These are phyloP conservation scores for Phytophthora citrophthora DNA, from an alignment of 352 stramenopile species.

Conservation along the genomic window DNA sequence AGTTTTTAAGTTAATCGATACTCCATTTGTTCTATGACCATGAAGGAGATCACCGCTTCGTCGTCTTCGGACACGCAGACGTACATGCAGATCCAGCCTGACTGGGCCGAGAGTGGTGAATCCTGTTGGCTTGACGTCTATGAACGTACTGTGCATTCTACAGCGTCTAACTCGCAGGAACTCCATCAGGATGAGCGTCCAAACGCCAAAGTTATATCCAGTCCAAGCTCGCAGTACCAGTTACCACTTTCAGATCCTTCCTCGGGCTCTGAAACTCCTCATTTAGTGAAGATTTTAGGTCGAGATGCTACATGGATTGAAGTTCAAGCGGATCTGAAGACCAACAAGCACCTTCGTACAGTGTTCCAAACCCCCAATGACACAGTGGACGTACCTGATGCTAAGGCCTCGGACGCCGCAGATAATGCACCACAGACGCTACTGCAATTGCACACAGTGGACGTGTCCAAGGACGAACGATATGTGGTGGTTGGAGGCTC, in stretches of 20 bases:
- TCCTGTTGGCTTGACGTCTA: conserved; percentile 65
- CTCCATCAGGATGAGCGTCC: conserved; percentile 16
- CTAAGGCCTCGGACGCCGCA: not conserved
- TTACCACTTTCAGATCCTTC: conserved; percentile 35
- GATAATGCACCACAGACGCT: not conserved
- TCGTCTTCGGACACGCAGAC: conserved; percentile 18
- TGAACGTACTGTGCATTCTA: conserved; percentile 44
- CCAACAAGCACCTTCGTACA: conserved; percentile 23
- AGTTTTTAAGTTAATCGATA: too few species aligned
- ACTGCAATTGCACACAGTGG: conserved; percentile 55
- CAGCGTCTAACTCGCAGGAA: conserved; percentile 6
- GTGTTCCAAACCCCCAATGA: conserved; percentile 68
- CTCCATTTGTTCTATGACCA: not conserved
- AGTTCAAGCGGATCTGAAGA: conserved; percentile 36
- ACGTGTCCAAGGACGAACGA: conserved; percentile 59
- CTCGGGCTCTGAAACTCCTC: not conserved
- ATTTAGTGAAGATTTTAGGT: conserved; percentile 47
- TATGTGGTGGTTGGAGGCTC: conserved; percentile 58
- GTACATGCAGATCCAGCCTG: conserved; percentile 74
- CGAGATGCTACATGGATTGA: conserved; percentile 56
- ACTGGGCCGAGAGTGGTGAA: conserved; percentile 44
- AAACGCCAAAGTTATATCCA: conserved; percentile 16
- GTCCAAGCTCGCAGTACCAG: conserved; percentile 52
- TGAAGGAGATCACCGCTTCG: conserved; percentile 14
- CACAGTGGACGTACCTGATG: conserved; percentile 34